phyloP scores from a whole-genome alignment of 2,329 filamentous ascomycete species.

The Monosporascus sp. region DNA sequence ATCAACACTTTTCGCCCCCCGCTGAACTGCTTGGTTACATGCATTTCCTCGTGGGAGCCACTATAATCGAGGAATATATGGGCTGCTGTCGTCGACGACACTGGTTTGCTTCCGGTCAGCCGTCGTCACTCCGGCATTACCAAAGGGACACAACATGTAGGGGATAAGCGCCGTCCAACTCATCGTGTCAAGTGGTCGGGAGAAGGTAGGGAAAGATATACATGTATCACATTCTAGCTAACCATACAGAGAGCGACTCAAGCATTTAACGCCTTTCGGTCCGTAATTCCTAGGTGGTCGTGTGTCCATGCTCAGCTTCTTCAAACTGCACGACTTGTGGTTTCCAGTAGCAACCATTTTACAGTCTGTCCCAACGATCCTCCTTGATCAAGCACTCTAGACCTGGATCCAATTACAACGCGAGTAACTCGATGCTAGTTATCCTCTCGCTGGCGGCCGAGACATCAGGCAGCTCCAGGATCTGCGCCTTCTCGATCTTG shows the following conservation, averaged over 20 bases:
- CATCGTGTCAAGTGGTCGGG: too few relatives aligned
- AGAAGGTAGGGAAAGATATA: slow-evolving; percentile 2
- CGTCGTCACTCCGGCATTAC: too few relatives aligned
- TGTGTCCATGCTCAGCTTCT: background rate
- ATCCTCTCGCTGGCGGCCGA: slow-evolving; percentile 11
- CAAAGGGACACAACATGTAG: too few relatives aligned
- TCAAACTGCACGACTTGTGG: background rate
- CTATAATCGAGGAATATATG: too few relatives aligned
- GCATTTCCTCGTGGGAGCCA: too few relatives aligned
- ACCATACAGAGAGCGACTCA: background rate
- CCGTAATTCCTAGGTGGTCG: background rate
- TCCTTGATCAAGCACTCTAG: background rate
- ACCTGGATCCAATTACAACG: slow-evolving; percentile 1
- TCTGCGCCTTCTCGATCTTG: slow-evolving; percentile 38
- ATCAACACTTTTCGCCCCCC: too few relatives aligned
- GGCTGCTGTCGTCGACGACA: too few relatives aligned
- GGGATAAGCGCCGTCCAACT: too few relatives aligned
- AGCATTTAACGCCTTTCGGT: background rate
- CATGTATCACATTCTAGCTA: slow-evolving; percentile 10
- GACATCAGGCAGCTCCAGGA: slow-evolving; percentile 19
- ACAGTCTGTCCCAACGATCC: background rate
- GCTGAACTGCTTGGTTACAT: too few relatives aligned
- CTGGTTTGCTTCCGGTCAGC: too few relatives aligned
- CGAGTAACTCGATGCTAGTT: slow-evolving; percentile 13
- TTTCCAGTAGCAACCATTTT: background rate